Conservation (phyloP, 2,329 filamentous ascomycete species). For the Phialemoniopsis sp. region DNA sequence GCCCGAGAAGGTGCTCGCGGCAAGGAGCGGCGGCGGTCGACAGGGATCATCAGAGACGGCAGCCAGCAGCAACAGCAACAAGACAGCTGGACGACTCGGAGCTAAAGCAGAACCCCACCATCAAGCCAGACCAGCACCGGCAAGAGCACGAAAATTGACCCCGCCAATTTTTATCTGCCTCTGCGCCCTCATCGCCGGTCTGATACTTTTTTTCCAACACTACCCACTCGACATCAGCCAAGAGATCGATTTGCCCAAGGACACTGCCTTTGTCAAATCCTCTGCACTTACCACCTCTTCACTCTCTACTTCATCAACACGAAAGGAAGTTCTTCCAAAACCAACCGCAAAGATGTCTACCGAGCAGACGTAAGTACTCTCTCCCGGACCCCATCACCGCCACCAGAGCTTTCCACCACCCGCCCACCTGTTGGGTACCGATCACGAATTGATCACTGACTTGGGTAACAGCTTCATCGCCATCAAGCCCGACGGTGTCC, state of each 20-base stretch:
- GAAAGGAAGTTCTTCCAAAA: conserved; percentile 25
- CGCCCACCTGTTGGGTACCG: conserved; percentile 4
- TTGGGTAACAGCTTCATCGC: conserved; percentile 84
- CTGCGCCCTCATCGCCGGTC: conserved; percentile 18
- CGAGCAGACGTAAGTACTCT: conserved; percentile 77
- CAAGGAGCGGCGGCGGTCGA: neutral
- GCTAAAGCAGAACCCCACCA: conserved; percentile 1
- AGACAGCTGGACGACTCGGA: neutral
- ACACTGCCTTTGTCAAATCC: conserved; percentile 9
- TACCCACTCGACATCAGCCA: conserved; percentile 6
- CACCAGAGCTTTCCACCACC: conserved; percentile 10
- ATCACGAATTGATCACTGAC: conserved; percentile 5
- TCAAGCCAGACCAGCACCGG: conserved; percentile 3
- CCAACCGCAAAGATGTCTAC: conserved; percentile 57
- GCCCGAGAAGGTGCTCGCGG: neutral
- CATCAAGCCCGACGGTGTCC: conserved; percentile 99
- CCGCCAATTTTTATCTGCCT: conserved; percentile 31
- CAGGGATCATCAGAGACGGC: neutral
- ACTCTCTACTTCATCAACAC: conserved; percentile 40
- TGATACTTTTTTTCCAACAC: conserved; percentile 9
- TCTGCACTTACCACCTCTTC: conserved; percentile 10
- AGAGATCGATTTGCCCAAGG: conserved; percentile 5
- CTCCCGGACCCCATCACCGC: conserved; percentile 3
- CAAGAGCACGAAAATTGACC: conserved; percentile 28
- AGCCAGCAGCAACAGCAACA: neutral